A percentile compares a stretch with the other conserved stretches of the same genome.
Evolutionary conservation across 139 green algal genomes (phyloP).

Genomic region (Chlamydomonas eustigma): DNA sequence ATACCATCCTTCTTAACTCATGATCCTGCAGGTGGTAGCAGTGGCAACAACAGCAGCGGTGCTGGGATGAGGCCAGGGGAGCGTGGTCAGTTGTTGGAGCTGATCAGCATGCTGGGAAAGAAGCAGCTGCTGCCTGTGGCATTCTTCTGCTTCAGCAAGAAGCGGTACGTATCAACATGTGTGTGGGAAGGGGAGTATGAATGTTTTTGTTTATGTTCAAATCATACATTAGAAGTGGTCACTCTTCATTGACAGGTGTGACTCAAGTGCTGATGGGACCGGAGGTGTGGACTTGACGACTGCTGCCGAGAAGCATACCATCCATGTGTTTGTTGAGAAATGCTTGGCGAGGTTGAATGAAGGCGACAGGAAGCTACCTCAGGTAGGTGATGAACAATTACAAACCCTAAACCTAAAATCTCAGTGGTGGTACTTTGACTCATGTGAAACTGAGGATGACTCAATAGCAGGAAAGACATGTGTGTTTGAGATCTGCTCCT

Average conservation of each 20-base stretch:
- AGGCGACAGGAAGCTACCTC: conserved; percentile 72
- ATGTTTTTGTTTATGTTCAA: neutral
- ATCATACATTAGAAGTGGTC: too few species aligned
- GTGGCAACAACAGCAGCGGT: conserved; percentile 36
- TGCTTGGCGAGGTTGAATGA: conserved; percentile 65
- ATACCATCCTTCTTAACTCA: too few species aligned
- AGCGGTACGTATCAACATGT: conserved; percentile 39
- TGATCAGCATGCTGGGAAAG: conserved; percentile 53
- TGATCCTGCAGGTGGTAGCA: neutral
- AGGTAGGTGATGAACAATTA: conserved; percentile 31
- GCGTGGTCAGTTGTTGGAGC: conserved; percentile 52
- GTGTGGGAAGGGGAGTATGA: neutral
- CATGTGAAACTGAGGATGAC: too few species aligned
- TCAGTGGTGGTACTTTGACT: neutral
- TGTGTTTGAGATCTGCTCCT: too few species aligned
- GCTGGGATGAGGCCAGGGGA: conserved; percentile 31
- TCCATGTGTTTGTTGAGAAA: conserved; percentile 65
- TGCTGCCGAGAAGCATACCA: conserved; percentile 65
- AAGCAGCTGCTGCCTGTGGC: conserved; percentile 73
- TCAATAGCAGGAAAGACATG: too few species aligned
- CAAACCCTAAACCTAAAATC: neutral
- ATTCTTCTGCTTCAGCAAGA: conserved; percentile 90
- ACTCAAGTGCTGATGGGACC: conserved; percentile 40
- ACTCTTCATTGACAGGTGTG: too few species aligned
- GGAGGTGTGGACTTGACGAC: conserved; percentile 70